Percentiles rank a stretch among this genome's conserved stretches.
phyloP scores from a whole-genome alignment of 768 basidiomycete species.

The Polyporus arcularius region DNA sequence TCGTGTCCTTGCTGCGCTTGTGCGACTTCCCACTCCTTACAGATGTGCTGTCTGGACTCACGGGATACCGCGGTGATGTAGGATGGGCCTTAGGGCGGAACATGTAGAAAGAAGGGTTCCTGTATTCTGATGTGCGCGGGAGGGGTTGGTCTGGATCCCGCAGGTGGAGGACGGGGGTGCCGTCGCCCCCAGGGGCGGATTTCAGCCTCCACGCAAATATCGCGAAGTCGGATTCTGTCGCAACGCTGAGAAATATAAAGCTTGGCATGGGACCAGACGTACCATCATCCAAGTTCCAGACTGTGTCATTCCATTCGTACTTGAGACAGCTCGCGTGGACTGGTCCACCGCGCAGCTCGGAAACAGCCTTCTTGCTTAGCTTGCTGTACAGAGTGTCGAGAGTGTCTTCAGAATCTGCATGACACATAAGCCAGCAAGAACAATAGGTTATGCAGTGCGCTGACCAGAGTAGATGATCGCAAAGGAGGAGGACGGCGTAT shows the following conservation, averaged over 20 bases:
- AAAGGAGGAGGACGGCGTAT: slow-evolving; percentile 76
- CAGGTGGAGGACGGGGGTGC: slow-evolving; percentile 59
- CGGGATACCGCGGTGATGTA: slow-evolving; percentile 33
- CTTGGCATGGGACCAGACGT: neutral
- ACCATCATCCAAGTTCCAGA: slow-evolving; percentile 94
- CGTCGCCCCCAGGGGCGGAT: slow-evolving; percentile 29
- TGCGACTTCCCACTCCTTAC: slow-evolving; percentile 38
- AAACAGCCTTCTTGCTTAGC: slow-evolving; percentile 64
- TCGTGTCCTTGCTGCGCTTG: slow-evolving; percentile 35
- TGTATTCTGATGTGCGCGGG: slow-evolving; percentile 62
- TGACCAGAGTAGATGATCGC: slow-evolving; percentile 74
- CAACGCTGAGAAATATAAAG: neutral
- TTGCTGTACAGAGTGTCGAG: slow-evolving; percentile 67
- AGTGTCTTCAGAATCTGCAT: slow-evolving; percentile 67
- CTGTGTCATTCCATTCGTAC: slow-evolving; percentile 75
- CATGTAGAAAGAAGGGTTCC: slow-evolving; percentile 71
- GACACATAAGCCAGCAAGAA: neutral
- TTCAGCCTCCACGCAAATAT: slow-evolving; percentile 82
- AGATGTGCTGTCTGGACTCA: slow-evolving; percentile 28
- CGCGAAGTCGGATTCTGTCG: slow-evolving; percentile 78
- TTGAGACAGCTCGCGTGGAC: slow-evolving; percentile 83
- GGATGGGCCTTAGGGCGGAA: slow-evolving; percentile 38
- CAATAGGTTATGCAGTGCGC: slow-evolving; percentile 27
- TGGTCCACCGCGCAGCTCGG: slow-evolving; percentile 57
- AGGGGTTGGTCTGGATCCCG: slow-evolving; percentile 61